These are phyloP conservation scores for Mortierella antarctica DNA, from an alignment of 192 early-diverging fungal genomes.

Conservation along the genomic window DNA sequence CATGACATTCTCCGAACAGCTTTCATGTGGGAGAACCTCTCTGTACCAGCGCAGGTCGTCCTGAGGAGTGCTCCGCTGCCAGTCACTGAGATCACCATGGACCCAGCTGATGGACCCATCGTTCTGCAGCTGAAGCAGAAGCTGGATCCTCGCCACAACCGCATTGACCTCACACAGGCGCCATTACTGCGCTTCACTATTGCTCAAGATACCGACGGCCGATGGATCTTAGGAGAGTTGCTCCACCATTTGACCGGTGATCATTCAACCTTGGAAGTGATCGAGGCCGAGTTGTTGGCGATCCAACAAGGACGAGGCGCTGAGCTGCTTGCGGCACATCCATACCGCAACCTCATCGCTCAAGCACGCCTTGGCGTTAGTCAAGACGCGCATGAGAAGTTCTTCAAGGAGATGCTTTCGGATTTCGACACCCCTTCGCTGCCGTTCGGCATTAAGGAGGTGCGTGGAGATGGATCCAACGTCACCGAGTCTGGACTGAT, in stretches of 20 bases:
- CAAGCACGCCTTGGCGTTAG: not conserved
- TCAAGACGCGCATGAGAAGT: not conserved
- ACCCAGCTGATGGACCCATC: slow-evolving; percentile 4
- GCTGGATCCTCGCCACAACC: not conserved
- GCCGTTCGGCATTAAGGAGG: too few relatives aligned
- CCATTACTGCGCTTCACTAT: not conserved
- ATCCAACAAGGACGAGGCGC: not conserved
- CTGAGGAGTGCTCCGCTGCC: not conserved
- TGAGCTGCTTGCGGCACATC: not conserved
- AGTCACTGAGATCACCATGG: not conserved
- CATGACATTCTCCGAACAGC: slow-evolving; percentile 4
- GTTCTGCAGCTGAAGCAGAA: not conserved
- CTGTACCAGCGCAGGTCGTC: not conserved
- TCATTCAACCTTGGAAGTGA: not conserved
- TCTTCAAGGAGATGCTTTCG: not conserved
- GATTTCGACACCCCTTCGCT: slow-evolving; percentile 6
- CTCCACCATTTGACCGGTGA: slow-evolving; percentile 2
- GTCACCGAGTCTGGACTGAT: too few relatives aligned
- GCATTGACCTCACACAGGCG: slow-evolving; percentile 1
- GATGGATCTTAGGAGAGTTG: not conserved
- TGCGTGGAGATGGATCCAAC: too few relatives aligned
- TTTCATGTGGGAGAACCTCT: not conserved
- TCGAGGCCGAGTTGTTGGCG: not conserved
- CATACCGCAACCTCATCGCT: slow-evolving; percentile 9
- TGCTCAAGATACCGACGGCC: slow-evolving; percentile 1